Evolutionary conservation across 108 stramenopile species (phyloP).

Genomic region (Pseudonitzschia delicatissima): DNA sequence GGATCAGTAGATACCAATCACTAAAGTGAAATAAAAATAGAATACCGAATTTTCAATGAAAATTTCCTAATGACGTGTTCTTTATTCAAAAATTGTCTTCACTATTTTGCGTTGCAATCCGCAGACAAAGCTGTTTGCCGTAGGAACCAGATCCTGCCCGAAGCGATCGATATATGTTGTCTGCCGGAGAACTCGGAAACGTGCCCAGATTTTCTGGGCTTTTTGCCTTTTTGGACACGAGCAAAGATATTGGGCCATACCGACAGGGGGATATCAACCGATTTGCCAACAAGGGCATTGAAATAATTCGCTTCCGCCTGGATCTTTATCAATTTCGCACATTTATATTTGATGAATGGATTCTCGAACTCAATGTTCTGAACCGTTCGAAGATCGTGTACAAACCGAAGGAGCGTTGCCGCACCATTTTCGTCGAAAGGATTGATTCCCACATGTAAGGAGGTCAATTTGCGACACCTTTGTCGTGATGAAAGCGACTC

Average conservation of each 20-base stretch:
- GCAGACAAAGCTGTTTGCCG: conserved; percentile 18
- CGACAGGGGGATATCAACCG: conserved; percentile 3
- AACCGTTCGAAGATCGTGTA: neutral
- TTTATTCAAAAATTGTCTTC: neutral
- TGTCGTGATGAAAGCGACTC: neutral
- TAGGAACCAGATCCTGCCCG: conserved; percentile 13
- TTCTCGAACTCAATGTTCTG: conserved; percentile 20
- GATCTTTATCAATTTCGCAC: conserved; percentile 9
- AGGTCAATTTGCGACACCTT: neutral
- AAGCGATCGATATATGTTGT: conserved; percentile 21
- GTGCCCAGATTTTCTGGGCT: neutral
- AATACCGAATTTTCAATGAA: neutral
- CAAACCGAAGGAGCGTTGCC: neutral
- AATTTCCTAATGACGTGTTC: neutral
- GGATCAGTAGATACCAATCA: neutral
- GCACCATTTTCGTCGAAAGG: conserved; percentile 28
- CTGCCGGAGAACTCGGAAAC: neutral
- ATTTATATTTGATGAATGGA: conserved; percentile 13
- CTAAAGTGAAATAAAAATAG: neutral
- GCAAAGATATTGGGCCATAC: conserved; percentile 16
- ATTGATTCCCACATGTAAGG: conserved; percentile 23
- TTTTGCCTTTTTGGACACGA: neutral
- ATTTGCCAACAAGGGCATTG: neutral
- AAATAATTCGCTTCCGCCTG: conserved; percentile 8
- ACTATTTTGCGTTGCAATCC: conserved; percentile 4